These are phyloP conservation scores for Galerina marginata DNA, from an alignment of 768 basidiomycete genomes.

Conservation along the genomic window DNA sequence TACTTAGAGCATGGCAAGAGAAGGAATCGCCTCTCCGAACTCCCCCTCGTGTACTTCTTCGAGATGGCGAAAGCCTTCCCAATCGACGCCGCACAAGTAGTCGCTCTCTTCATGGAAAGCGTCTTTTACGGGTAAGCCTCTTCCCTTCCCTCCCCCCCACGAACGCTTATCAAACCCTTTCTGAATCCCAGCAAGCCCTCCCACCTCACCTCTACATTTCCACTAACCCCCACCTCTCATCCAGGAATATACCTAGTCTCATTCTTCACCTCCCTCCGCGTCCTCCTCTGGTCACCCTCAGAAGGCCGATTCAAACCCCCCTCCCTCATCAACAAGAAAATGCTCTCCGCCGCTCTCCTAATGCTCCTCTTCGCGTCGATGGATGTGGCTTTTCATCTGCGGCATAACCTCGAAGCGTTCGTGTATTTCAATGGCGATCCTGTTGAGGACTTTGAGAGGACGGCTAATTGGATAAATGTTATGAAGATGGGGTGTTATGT, in stretches of 20 bases:
- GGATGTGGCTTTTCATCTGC: constrained; percentile 46
- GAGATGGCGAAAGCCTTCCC: too few species aligned
- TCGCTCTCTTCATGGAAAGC: too few species aligned
- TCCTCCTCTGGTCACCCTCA: constrained; percentile 30
- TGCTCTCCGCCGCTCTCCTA: constrained; percentile 40
- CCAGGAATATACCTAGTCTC: constrained; percentile 43
- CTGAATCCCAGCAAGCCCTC: too few species aligned
- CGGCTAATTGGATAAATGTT: constrained; percentile 46
- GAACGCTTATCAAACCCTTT: too few species aligned
- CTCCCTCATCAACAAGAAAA: constrained; percentile 33
- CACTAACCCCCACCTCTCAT: background rate
- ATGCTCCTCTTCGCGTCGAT: constrained; percentile 47
- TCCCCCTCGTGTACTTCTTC: too few species aligned
- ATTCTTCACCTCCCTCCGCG: constrained; percentile 38
- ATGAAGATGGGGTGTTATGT: constrained; percentile 48
- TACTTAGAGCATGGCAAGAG: too few species aligned
- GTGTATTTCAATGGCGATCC: constrained; percentile 39
- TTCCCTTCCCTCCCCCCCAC: too few species aligned
- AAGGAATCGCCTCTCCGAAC: too few species aligned
- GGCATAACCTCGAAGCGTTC: constrained; percentile 49
- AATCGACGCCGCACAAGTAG: too few species aligned
- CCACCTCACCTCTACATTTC: too few species aligned
- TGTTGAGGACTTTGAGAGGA: constrained; percentile 37
- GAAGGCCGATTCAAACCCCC: constrained; percentile 33
- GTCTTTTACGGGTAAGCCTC: too few species aligned